Evolutionary conservation across 345 rosid genomes (phyloP).

Genomic region (Populus deltoides): DNA sequence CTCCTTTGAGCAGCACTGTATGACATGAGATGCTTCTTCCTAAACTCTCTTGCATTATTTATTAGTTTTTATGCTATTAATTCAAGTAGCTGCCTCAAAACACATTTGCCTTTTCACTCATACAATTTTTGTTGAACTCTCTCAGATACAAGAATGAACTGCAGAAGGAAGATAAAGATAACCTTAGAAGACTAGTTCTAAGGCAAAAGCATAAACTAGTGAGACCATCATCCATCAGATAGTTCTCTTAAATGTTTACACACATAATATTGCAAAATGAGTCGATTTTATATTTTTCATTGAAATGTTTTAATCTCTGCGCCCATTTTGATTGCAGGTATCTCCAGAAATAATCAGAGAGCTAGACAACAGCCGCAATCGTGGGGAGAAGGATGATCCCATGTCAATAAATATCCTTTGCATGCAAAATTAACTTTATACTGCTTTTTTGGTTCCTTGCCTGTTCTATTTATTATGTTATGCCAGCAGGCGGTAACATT

Average conservation of each 20-base stretch:
- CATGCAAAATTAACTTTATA: neutral
- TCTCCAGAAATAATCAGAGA: slow-evolving; percentile 83
- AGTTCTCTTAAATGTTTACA: neutral
- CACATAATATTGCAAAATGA: neutral
- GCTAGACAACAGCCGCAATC: slow-evolving; percentile 69
- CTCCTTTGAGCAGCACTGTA: neutral
- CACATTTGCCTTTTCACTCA: neutral
- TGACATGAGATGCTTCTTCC: neutral
- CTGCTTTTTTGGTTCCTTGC: neutral
- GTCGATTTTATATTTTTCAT: neutral
- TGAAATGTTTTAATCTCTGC: neutral
- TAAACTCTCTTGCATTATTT: neutral
- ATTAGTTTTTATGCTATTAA: neutral
- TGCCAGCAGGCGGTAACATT: neutral
- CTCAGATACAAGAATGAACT: slow-evolving; percentile 86
- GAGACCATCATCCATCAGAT: slow-evolving; percentile 23
- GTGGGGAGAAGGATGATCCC: slow-evolving; percentile 87
- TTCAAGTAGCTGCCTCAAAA: neutral
- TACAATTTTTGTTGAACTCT: neutral
- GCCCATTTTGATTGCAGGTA: slow-evolving; percentile 42
- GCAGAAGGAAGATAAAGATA: slow-evolving; percentile 75
- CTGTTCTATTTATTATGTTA: neutral
- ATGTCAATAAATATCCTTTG: slow-evolving; percentile 75
- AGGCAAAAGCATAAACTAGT: slow-evolving; percentile 77
- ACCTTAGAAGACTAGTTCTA: slow-evolving; percentile 54